These are phyloP conservation scores for Talaromyces nanjingensis DNA, from an alignment of 495 filamentous ascomycete genomes.

Conservation along the genomic window DNA sequence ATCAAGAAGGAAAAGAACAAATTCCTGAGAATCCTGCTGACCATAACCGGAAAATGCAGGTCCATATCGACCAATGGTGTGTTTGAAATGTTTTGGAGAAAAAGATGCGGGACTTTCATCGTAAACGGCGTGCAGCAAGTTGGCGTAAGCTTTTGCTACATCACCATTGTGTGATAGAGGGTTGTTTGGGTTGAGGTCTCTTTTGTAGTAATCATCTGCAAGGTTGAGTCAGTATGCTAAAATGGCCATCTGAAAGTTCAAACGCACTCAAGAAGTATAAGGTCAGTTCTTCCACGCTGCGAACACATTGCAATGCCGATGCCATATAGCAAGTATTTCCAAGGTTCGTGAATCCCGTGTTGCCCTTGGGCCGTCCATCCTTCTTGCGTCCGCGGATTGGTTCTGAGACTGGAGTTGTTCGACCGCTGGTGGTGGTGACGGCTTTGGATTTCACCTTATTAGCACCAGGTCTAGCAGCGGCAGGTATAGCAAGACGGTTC, in stretches of 20 bases:
- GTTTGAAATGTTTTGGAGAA: conserved; percentile 71
- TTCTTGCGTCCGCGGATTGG: conserved; percentile 58
- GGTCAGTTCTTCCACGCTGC: conserved; percentile 84
- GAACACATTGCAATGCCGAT: conserved; percentile 87
- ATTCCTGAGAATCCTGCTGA: conserved; percentile 96
- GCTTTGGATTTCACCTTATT: conserved; percentile 31
- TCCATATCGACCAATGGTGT: conserved; percentile 68
- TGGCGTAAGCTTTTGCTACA: conserved; percentile 74
- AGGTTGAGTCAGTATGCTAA: conserved; percentile 18
- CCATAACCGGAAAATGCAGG: conserved; percentile 88
- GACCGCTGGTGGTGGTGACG: conserved; percentile 42
- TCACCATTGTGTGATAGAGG: conserved; percentile 75
- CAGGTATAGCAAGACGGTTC: conserved; percentile 33
- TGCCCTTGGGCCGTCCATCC: conserved; percentile 59
- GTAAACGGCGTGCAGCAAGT: conserved; percentile 68
- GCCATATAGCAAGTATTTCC: conserved; percentile 99
- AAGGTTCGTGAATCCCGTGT: conserved; percentile 77
- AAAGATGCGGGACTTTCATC: conserved; percentile 50
- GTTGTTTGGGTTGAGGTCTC: conserved; percentile 77
- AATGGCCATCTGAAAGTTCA: neutral
- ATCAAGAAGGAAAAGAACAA: conserved; percentile 92
- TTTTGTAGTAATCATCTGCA: conserved; percentile 56
- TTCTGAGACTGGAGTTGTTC: conserved; percentile 54
- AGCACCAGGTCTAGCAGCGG: conserved; percentile 28
- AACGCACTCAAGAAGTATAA: conserved; percentile 73